Evolutionary conservation across 176 grass and related monocot species (phyloP).

Genomic region (Carex scoparia): DNA sequence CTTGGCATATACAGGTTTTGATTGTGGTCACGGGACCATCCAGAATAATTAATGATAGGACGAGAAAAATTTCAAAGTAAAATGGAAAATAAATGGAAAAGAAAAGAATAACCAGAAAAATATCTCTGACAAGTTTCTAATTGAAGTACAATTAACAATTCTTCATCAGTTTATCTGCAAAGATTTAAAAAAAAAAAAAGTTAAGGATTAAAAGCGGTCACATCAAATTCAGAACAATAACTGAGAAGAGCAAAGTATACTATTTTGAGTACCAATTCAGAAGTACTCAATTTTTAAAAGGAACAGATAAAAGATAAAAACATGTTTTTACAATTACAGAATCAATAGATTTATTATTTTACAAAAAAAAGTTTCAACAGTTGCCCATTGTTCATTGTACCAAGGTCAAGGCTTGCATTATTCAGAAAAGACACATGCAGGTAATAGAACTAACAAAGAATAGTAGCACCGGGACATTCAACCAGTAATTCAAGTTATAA

Average conservation of each 20-base stretch:
- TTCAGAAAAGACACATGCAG: not conserved
- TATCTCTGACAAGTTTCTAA: not conserved
- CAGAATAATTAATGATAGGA: not conserved
- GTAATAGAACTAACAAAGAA: not conserved
- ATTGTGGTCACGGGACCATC: not conserved
- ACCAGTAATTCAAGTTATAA: not conserved
- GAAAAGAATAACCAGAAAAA: not conserved
- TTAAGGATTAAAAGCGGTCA: not conserved
- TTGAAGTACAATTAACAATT: not conserved
- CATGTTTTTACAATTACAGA: not conserved
- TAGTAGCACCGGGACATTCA: not conserved
- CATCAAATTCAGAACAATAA: not conserved
- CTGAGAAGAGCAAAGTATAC: not conserved
- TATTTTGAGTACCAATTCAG: too few relatives aligned
- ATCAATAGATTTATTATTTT: not conserved
- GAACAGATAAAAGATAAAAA: not conserved
- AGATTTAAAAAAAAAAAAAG: not conserved
- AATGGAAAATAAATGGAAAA: not conserved
- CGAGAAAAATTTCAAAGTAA: not conserved
- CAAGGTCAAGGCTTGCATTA: not conserved
- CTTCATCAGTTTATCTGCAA: slow-evolving; percentile 12
- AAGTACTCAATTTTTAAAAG: not conserved
- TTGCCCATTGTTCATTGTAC: not conserved
- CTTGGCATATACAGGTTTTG: not conserved
- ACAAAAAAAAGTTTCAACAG: not conserved